phyloP scores from a whole-genome alignment of 148 eudicot genomes.

The Pouteria glomerata region DNA sequence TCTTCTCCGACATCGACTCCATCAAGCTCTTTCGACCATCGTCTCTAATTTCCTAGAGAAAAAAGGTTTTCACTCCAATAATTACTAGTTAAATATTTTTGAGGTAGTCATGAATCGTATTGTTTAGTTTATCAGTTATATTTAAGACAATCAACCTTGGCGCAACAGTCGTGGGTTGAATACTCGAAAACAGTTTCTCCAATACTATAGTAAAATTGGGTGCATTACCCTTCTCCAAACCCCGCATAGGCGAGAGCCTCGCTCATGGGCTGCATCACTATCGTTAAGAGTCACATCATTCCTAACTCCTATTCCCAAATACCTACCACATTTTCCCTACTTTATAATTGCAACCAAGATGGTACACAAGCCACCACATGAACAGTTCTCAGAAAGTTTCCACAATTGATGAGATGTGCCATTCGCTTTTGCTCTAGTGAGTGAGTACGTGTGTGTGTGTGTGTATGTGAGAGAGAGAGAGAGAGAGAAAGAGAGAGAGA shows the following conservation, averaged over 20 bases:
- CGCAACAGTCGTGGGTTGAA: too few species aligned
- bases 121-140: not conserved
- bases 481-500: conserved; percentile 13
- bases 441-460: not conserved
- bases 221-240: too few species aligned
- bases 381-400: not conserved
- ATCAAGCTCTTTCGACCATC: too few species aligned
- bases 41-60: too few species aligned
- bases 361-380: not conserved
- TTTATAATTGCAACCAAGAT: not conserved
- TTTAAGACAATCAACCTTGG: too few species aligned
- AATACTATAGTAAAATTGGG: too few species aligned
- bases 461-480: not conserved
- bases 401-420: not conserved
- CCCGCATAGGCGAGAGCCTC: too few species aligned
- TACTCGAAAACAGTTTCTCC: too few species aligned
- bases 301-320: conserved; percentile 1
- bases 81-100: not conserved
- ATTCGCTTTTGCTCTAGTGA: not conserved
- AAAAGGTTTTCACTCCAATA: not conserved
- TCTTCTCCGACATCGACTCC: too few species aligned
- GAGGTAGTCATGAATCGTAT: not conserved
- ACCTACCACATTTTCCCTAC: not conserved
- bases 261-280: too few species aligned
- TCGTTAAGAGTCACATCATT: not conserved